These are phyloP conservation scores for Dothistroma pini DNA, from an alignment of 2,329 filamentous ascomycete species.

Conservation along the genomic window DNA sequence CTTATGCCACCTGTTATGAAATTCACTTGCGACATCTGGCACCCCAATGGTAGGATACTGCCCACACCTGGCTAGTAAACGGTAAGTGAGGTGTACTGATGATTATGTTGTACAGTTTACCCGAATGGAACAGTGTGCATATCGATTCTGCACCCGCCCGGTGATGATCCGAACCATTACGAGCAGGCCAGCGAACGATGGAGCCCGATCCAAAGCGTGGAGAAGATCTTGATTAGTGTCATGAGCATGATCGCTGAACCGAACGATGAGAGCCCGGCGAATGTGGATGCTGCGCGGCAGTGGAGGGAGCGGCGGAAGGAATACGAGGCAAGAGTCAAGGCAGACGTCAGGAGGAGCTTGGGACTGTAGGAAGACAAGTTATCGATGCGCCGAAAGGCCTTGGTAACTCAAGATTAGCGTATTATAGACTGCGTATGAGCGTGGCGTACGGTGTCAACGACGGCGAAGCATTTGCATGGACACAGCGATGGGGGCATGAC, in stretches of 20 bases:
- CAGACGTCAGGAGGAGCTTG: slow-evolving; percentile 73
- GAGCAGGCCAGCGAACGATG: slow-evolving; percentile 93
- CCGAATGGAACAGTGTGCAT: slow-evolving; percentile 91
- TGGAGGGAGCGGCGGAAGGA: slow-evolving; percentile 81
- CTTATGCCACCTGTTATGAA: slow-evolving; percentile 93
- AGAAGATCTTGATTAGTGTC: slow-evolving; percentile 94
- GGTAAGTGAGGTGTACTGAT: slow-evolving; percentile 4
- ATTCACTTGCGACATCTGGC: slow-evolving; percentile 90
- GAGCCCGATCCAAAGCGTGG: slow-evolving; percentile 94
- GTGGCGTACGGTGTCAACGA: slow-evolving; percentile 4
- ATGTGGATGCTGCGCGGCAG: slow-evolving; percentile 94
- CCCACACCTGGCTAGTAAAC: not conserved
- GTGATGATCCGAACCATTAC: slow-evolving; percentile 98
- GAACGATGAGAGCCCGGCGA: slow-evolving; percentile 94
- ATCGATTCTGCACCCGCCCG: slow-evolving; percentile 93
- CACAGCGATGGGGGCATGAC: not conserved
- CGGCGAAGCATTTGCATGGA: not conserved
- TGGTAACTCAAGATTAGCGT: too few species aligned
- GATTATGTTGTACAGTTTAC: slow-evolving; percentile 61
- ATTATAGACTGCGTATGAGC: not conserved
- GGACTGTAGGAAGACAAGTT: slow-evolving; percentile 56
- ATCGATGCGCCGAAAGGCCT: not conserved
- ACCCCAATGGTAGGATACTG: slow-evolving; percentile 73
- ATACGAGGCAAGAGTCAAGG: slow-evolving; percentile 82
- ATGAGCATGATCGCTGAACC: slow-evolving; percentile 99